Evolutionary conservation across 1,284 basidiomycete species (phyloP).

Genomic region (Tausonia pullulans): DNA sequence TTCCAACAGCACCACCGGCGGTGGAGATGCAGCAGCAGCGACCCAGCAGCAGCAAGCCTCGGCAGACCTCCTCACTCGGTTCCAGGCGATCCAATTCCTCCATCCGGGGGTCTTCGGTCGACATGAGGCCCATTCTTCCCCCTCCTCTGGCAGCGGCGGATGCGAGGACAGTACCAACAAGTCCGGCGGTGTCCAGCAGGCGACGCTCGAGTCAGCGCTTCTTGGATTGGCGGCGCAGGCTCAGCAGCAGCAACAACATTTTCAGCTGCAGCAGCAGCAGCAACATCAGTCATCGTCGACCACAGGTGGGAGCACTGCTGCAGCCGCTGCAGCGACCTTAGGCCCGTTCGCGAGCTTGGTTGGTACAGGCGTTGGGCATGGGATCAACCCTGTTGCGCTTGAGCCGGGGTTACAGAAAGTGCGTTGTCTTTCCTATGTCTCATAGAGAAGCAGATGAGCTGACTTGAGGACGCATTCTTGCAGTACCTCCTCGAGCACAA

Average conservation of each 20-base stretch:
- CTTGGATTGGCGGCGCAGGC: background rate
- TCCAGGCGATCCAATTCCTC: constrained; percentile 12
- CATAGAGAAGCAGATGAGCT: background rate
- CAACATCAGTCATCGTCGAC: too few relatives aligned
- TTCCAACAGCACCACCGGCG: too few relatives aligned
- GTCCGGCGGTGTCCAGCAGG: background rate
- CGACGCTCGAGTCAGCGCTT: background rate
- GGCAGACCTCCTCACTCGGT: constrained; percentile 4
- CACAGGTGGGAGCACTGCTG: background rate
- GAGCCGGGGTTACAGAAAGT: constrained; percentile 1
- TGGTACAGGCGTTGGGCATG: background rate
- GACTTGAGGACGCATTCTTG: background rate
- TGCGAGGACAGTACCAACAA: background rate
- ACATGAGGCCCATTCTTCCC: background rate
- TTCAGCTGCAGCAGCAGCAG: background rate
- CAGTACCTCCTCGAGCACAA: constrained; percentile 14
- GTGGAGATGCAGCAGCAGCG: too few relatives aligned
- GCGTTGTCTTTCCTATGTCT: background rate
- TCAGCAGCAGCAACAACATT: background rate
- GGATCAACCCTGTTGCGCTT: constrained; percentile 1
- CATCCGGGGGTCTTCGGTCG: constrained; percentile 14
- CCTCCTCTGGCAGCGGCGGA: background rate
- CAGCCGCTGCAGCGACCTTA: background rate
- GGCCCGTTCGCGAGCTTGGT: background rate
- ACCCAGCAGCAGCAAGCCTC: too few relatives aligned